Percentiles rank a stretch among this genome's conserved stretches.
phyloP scores from a whole-genome alignment of 768 basidiomycete species.

The Lepiota brunneoincarnata region DNA sequence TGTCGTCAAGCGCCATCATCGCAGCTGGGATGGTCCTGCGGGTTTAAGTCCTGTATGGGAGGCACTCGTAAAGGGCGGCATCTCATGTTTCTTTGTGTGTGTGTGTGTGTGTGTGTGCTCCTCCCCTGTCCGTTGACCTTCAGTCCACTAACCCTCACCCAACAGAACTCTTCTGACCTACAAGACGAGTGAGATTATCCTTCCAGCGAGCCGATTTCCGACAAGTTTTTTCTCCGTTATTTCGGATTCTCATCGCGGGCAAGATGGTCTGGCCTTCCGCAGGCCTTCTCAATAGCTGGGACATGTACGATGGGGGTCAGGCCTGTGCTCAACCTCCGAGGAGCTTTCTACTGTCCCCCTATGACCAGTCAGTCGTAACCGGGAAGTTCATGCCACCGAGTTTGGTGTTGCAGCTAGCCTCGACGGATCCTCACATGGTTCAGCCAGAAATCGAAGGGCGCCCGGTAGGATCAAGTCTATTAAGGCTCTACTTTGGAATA shows the following conservation, averaged over 20 bases:
- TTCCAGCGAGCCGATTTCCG: constrained; percentile 15
- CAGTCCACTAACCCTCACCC: no score
- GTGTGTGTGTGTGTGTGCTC: no score
- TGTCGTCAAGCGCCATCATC: constrained; percentile 12
- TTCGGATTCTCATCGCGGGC: constrained; percentile 12
- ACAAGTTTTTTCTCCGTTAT: not conserved
- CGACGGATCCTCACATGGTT: no score
- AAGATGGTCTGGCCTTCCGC: constrained; percentile 91
- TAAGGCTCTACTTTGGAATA: no score
- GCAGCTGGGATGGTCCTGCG: not conserved
- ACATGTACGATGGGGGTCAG: constrained; percentile 25
- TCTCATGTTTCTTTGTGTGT: constrained; percentile 26
- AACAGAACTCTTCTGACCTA: constrained; percentile 20
- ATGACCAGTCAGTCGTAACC: not conserved
- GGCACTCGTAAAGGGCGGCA: constrained; percentile 22
- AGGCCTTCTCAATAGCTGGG: constrained; percentile 74
- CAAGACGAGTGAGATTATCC: constrained; percentile 18
- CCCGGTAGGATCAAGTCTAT: no score
- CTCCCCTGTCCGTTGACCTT: no score
- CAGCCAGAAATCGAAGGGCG: no score
- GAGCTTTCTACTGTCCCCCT: constrained; percentile 21
- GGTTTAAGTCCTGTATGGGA: constrained; percentile 16
- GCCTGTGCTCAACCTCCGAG: constrained; percentile 25
- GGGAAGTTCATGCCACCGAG: no score
- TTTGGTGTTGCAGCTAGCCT: no score